Percentiles rank a stretch among this genome's conserved stretches.
Evolutionary conservation across 495 filamentous ascomycete species (phyloP).

Genomic region (Parathielavia appendiculata): DNA sequence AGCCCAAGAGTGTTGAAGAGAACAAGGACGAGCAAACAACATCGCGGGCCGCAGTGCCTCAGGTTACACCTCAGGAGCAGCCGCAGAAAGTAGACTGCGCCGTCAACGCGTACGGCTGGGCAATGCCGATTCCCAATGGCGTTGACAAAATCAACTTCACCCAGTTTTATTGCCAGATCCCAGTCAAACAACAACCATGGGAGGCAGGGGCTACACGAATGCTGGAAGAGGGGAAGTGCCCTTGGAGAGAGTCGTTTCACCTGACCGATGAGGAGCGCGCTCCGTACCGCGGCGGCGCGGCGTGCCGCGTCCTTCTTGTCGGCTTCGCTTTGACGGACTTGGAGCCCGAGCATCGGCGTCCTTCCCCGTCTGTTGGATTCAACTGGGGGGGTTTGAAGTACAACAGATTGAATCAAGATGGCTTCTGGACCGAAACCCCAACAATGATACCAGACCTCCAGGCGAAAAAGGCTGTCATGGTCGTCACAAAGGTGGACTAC

Average conservation of each 20-base stretch:
- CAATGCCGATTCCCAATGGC: neutral
- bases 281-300: too few relatives aligned
- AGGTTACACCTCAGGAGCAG: neutral
- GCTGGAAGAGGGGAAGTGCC: neutral
- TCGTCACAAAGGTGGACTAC: neutral
- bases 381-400: too few relatives aligned
- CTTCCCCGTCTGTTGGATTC: neutral
- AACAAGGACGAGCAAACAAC: neutral
- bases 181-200: neutral
- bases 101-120: neutral
- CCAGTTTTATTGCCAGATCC: neutral
- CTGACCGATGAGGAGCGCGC: neutral
- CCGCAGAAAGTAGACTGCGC: neutral
- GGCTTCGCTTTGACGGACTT: neutral
- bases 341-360: neutral
- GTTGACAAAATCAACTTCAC: neutral
- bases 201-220: neutral
- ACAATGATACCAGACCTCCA: neutral
- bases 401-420: too few relatives aligned
- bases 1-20: too few relatives aligned
- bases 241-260: neutral
- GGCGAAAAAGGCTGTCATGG: neutral
- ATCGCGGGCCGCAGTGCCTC: neutral
- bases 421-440: neutral
- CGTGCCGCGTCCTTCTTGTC: neutral